These are phyloP conservation scores for Blastocystis sp. DNA, from an alignment of 352 stramenopile genomes.

Conservation along the genomic window DNA sequence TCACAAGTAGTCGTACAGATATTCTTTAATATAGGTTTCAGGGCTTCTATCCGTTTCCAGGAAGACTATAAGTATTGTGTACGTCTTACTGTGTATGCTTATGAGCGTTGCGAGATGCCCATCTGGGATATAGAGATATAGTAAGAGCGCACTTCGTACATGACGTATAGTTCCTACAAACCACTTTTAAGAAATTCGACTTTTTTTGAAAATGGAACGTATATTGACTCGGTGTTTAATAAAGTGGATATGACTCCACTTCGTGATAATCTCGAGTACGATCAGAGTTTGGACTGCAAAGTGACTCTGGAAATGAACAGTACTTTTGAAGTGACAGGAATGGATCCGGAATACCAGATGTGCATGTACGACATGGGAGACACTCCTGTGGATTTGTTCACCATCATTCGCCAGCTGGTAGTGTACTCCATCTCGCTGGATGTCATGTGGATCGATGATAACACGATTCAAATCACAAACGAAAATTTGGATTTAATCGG, in stretches of 20 bases:
- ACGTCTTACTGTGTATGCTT: slow-evolving; percentile 1
- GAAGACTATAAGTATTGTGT: slow-evolving; percentile 42
- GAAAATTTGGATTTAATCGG: neutral
- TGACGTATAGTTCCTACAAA: slow-evolving; percentile 17
- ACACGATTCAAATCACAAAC: neutral
- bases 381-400: slow-evolving; percentile 14
- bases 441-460: neutral
- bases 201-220: neutral
- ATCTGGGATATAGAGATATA: slow-evolving; percentile 38
- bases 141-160: neutral
- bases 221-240: slow-evolving; percentile 25
- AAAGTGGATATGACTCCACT: slow-evolving; percentile 54
- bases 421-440: neutral
- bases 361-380: neutral
- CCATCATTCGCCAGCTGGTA: slow-evolving; percentile 16
- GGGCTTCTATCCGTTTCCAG: neutral
- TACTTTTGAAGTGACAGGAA: slow-evolving; percentile 24
- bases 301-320: neutral
- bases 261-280: slow-evolving; percentile 21
- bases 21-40: neutral
- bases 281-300: slow-evolving; percentile 43
- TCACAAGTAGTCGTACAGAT: neutral
- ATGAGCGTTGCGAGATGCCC: slow-evolving; percentile 13
- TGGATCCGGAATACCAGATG: slow-evolving; percentile 51
- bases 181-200: neutral